phyloP scores from a whole-genome alignment of 306 rosid species.

The Vigna radiata region DNA sequence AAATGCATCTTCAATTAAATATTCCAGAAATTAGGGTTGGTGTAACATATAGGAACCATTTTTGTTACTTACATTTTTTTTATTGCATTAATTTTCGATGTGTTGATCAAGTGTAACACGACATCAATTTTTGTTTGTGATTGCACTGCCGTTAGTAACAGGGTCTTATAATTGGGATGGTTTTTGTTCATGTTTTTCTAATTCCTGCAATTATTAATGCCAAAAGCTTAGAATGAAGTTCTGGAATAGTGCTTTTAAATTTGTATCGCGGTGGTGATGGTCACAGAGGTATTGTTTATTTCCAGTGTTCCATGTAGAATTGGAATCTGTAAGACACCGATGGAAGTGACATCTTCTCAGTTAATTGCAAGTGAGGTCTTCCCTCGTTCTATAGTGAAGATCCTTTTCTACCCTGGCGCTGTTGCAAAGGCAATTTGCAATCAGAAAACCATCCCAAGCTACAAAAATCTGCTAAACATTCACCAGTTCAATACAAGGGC shows the following conservation, averaged over 20 bases:
- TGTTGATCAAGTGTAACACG: neutral
- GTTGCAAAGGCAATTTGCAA: conserved; percentile 59
- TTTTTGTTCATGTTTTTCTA: neutral
- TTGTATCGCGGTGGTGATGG: conserved; percentile 6
- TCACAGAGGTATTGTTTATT: conserved; percentile 17
- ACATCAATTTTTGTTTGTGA: conserved; percentile 16
- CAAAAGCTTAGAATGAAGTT: conserved; percentile 25
- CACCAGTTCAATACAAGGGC: conserved; percentile 49
- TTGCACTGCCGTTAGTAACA: conserved; percentile 8
- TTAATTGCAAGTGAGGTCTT: conserved; percentile 62
- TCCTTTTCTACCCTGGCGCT: conserved; percentile 81
- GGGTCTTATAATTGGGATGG: neutral
- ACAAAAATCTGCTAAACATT: conserved; percentile 49
- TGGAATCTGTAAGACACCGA: conserved; percentile 70
- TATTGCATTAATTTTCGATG: conserved; percentile 12
- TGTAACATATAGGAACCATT: conserved; percentile 15
- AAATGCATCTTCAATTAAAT: conserved; percentile 16
- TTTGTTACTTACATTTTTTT: neutral
- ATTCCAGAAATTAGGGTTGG: conserved; percentile 31
- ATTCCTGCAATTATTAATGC: neutral
- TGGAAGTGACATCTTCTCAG: conserved; percentile 78
- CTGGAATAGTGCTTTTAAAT: neutral
- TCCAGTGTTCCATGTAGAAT: conserved; percentile 71
- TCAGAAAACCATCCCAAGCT: conserved; percentile 52
- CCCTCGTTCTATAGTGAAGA: conserved; percentile 62